Evolutionary conservation across 73 alveolate genomes (phyloP).

Genomic region (Tetrahymena borealis): DNA sequence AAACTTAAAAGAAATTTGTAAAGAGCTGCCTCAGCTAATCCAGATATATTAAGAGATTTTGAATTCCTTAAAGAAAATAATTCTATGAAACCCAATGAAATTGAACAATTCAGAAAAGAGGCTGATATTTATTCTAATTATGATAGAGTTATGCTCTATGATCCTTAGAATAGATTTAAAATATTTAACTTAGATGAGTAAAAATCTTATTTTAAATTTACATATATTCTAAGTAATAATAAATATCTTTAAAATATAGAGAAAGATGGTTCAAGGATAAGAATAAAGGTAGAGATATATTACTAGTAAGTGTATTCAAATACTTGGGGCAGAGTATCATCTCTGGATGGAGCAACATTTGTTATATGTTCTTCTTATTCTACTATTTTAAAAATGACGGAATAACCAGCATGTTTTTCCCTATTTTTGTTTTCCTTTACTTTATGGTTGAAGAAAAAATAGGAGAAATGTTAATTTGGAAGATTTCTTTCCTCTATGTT

Average conservation of each 20-base stretch:
- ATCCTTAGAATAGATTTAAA: neutral
- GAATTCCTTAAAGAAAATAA: neutral
- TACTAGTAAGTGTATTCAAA: neutral
- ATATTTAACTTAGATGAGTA: neutral
- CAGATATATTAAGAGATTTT: neutral
- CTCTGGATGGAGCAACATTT: neutral
- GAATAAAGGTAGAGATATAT: neutral
- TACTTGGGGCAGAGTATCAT: neutral
- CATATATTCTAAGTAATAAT: neutral
- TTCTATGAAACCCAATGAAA: neutral
- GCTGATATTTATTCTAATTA: neutral
- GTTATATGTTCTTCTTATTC: neutral
- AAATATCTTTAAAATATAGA: neutral
- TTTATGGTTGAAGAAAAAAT: neutral
- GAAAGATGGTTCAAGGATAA: neutral
- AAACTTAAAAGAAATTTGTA: neutral
- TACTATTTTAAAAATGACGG: neutral
- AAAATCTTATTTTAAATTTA: neutral
- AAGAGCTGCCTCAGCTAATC: neutral
- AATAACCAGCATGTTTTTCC: neutral
- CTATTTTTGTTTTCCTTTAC: neutral
- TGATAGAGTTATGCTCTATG: neutral
- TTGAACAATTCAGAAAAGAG: neutral
- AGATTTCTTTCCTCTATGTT: neutral
- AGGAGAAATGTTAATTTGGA: neutral